These are phyloP conservation scores for Triticum urartu DNA, from an alignment of 176 grass and related monocot species.

Conservation along the genomic window DNA sequence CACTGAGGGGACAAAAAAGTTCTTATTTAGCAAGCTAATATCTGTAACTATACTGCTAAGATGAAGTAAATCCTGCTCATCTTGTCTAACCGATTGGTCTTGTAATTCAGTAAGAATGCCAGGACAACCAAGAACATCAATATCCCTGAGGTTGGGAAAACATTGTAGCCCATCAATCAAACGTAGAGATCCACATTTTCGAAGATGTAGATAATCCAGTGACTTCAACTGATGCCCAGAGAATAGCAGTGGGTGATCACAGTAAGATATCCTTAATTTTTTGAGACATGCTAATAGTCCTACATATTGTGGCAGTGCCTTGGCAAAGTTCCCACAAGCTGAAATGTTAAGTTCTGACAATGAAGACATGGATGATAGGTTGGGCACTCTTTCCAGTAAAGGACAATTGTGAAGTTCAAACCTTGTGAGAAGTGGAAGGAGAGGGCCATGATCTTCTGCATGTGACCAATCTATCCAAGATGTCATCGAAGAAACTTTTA, in stretches of 20 bases:
- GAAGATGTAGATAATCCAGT: background rate
- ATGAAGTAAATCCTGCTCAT: background rate
- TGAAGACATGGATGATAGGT: background rate
- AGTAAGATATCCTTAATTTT: background rate
- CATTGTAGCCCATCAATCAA: background rate
- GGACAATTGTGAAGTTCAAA: background rate
- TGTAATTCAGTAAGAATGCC: background rate
- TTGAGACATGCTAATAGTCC: background rate
- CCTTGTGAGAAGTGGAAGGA: background rate
- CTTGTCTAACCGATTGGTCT: background rate
- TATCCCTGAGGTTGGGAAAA: background rate
- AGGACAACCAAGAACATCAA: background rate
- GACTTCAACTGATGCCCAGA: background rate
- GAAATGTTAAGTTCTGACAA: background rate
- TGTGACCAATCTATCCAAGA: background rate
- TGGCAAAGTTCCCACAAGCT: background rate
- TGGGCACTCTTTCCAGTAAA: background rate
- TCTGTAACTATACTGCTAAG: background rate
- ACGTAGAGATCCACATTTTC: background rate
- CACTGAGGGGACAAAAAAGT: background rate
- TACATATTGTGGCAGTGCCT: background rate
- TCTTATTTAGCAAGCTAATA: background rate
- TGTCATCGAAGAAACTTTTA: background rate
- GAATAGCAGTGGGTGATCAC: background rate
- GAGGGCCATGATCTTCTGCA: background rate